Conservation (phyloP, 768 basidiomycete species). For the Galerina marginata region DNA sequence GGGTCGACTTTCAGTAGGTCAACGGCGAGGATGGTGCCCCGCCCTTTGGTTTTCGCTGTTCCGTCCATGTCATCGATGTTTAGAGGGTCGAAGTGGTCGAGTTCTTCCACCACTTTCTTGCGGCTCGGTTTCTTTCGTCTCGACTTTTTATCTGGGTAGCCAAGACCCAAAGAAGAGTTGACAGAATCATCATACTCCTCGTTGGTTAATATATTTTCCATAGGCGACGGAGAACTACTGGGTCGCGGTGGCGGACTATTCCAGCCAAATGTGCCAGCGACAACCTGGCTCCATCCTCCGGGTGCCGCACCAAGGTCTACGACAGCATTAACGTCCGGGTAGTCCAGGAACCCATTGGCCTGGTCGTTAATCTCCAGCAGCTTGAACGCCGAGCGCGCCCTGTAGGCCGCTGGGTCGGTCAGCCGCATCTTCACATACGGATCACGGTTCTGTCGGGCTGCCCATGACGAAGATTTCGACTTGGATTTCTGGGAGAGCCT, state of each 20-base stretch:
- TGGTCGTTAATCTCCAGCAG: slow-evolving; percentile 76
- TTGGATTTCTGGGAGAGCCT: slow-evolving; percentile 31
- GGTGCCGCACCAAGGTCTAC: slow-evolving; percentile 93
- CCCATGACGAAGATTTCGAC: slow-evolving; percentile 63
- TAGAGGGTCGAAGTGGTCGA: slow-evolving; percentile 45
- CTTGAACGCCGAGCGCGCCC: slow-evolving; percentile 92
- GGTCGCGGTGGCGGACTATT: slow-evolving; percentile 12
- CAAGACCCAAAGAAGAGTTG: background rate
- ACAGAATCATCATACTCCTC: background rate
- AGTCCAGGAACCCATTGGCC: slow-evolving; percentile 56
- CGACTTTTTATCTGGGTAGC: background rate
- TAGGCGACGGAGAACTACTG: background rate
- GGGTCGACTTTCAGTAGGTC: slow-evolving; percentile 78
- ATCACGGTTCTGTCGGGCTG: slow-evolving; percentile 71
- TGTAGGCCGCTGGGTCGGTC: slow-evolving; percentile 52
- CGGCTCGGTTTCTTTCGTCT: slow-evolving; percentile 12
- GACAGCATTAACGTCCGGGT: slow-evolving; percentile 61
- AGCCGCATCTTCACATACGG: slow-evolving; percentile 68
- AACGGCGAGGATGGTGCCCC: slow-evolving; percentile 71
- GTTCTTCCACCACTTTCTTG: slow-evolving; percentile 24
- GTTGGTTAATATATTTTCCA: background rate
- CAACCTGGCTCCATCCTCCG: slow-evolving; percentile 94
- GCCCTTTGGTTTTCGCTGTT: slow-evolving; percentile 23
- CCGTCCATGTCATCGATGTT: slow-evolving; percentile 40
- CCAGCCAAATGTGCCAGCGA: slow-evolving; percentile 66